Evolutionary conservation across 1,139 yeast genomes (phyloP).

Genomic region (Geotrichum candidum): DNA sequence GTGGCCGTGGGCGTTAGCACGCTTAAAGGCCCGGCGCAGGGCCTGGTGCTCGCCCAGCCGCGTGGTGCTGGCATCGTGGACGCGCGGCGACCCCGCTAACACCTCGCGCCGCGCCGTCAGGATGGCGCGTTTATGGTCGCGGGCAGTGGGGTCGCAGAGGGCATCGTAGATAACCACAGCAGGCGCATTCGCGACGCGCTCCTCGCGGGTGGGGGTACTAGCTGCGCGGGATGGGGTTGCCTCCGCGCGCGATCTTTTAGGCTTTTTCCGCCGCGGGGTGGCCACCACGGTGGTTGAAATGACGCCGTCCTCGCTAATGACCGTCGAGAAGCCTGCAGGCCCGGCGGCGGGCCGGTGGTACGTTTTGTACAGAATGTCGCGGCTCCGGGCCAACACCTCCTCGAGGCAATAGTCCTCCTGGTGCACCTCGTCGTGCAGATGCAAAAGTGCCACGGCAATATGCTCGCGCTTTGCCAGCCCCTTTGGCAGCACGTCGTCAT

Average conservation of each 20-base stretch:
- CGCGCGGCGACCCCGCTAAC: not conserved
- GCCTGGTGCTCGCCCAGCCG: conserved; percentile 31
- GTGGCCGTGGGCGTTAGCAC: not conserved
- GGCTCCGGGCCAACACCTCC: conserved; percentile 52
- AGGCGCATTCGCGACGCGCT: not conserved
- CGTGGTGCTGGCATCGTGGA: conserved; percentile 11
- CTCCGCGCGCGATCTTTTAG: conserved; percentile 21
- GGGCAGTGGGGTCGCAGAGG: conserved; percentile 18
- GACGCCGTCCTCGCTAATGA: not conserved
- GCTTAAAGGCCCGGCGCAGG: conserved; percentile 27
- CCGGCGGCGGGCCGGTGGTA: conserved; percentile 1
- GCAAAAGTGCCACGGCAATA: conserved; percentile 46
- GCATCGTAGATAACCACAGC: conserved; percentile 7
- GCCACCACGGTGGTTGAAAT: not conserved
- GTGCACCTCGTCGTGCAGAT: conserved; percentile 30
- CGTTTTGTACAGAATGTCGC: conserved; percentile 21
- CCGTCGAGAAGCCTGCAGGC: not conserved
- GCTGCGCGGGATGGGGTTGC: conserved; percentile 7
- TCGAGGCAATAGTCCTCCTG: conserved; percentile 55
- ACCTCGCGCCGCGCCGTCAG: conserved; percentile 2
- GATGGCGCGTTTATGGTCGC: conserved; percentile 14
- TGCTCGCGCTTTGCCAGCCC: conserved; percentile 43
- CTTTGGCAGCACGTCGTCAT: not conserved
- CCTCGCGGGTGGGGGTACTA: not conserved
- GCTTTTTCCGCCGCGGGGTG: not conserved